phyloP scores from a whole-genome alignment of 108 stramenopile genomes.

The Nitzschia palea region DNA sequence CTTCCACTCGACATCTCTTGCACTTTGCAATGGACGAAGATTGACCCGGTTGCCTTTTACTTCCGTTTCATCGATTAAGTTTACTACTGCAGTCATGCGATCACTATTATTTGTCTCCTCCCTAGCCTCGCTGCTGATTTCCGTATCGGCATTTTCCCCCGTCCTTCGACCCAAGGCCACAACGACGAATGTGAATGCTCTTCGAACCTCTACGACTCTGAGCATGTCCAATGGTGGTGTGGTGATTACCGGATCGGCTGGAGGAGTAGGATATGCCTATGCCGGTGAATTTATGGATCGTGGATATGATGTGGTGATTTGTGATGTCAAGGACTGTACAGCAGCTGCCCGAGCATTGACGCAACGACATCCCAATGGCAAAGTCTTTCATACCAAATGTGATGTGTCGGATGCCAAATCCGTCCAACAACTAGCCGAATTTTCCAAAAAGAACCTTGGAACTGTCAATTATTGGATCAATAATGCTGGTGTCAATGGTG shows the following conservation, averaged over 20 bases:
- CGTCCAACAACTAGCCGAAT: slow-evolving; percentile 67
- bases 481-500: slow-evolving; percentile 91
- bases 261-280: slow-evolving; percentile 91
- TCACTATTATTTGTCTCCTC: background rate
- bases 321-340: slow-evolving; percentile 81
- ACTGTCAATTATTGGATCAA: slow-evolving; percentile 90
- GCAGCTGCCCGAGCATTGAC: slow-evolving; percentile 72
- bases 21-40: too few relatives aligned
- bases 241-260: slow-evolving; percentile 82
- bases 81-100: background rate
- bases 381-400: slow-evolving; percentile 80
- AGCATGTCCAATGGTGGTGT: slow-evolving; percentile 55
- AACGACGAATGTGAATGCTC: background rate
- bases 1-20: too few relatives aligned
- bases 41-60: too few relatives aligned
- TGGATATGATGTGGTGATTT: slow-evolving; percentile 87
- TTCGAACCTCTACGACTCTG: slow-evolving; percentile 9
- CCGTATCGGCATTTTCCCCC: slow-evolving; percentile 15
- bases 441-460: slow-evolving; percentile 82
- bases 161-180: background rate
- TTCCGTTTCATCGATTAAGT: too few relatives aligned
- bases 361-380: slow-evolving; percentile 62
- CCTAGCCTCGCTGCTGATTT: slow-evolving; percentile 9
- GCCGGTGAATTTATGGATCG: slow-evolving; percentile 91
- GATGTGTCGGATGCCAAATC: slow-evolving; percentile 73